Evolutionary conservation across 768 basidiomycete genomes (phyloP), one percentile per base, ranked within the genome.

Genomic region (Clitopilus passeckerianus): DNA sequence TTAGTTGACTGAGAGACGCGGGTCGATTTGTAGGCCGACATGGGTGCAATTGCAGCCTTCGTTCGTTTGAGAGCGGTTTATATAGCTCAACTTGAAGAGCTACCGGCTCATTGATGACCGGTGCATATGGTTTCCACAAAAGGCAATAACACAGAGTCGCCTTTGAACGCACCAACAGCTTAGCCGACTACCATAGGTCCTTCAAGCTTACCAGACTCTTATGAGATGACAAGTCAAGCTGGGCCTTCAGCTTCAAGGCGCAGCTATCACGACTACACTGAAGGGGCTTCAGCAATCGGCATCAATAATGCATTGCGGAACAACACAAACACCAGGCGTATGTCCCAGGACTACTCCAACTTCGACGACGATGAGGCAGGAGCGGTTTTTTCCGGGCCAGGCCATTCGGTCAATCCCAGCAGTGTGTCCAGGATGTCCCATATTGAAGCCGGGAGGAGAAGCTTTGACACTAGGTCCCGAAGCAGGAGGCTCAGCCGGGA

Each of bases 401-500:
- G 82, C 7, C 86, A 89, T 70, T 74, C 74, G 33, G 84, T 80
- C 24, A 85, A 90, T 65, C 91, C 91, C 0, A 91, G 87, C 67
- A 91, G 90, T 65, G 82, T 86, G 15, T 91, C 91, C 6, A 80
- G 87, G 58, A 93, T 94, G 91, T 83, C 87, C 15, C 78, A 86
- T 54, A 71, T 80, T 34, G 86, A 83, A 58, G 70, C 74, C 10
- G 73, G 74, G 23, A 77, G 87, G 60, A 79, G 82, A 62, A 86
- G 82, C 67, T 86, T 85, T 63, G 82, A 83, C 7, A 78, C 75
- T 33, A 78, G 81, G 78, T 75, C 80, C 33, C 72, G 76, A 46
- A 72, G 68, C 23, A 77, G 83, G 44, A 75, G 80, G 63, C 81
- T 75, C 68, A 85, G 87, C 60, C 70, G 70, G 55, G 87, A 80